Evolutionary conservation across 148 eudicot genomes (phyloP).

Genomic region (Fagopyrum homotropicum): DNA sequence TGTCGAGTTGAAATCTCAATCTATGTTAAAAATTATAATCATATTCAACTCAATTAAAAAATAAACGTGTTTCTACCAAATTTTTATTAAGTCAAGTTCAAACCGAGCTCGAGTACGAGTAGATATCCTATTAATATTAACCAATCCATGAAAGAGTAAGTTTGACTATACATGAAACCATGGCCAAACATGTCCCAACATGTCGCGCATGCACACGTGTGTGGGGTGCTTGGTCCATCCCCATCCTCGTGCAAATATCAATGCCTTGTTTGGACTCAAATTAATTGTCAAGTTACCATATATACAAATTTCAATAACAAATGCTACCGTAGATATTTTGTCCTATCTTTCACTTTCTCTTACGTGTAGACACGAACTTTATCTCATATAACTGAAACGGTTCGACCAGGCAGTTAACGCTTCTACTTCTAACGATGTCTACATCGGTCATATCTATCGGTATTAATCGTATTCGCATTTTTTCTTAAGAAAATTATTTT

Average conservation of each 20-base stretch:
- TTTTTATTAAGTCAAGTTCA: too few species aligned
- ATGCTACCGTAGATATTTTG: neutral
- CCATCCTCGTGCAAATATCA: neutral
- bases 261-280: constrained; percentile 5
- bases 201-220: constrained; percentile 14
- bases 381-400: too few species aligned
- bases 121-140: neutral
- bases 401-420: too few species aligned
- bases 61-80: too few species aligned
- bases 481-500: too few species aligned
- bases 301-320: neutral
- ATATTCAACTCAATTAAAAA: too few species aligned
- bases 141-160: neutral
- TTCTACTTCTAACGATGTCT: too few species aligned
- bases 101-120: too few species aligned
- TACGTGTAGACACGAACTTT: neutral
- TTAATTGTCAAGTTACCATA: neutral
- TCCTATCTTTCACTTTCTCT: constrained; percentile 5
- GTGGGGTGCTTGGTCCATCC: constrained; percentile 4
- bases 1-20: too few species aligned
- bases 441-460: too few species aligned
- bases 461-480: too few species aligned
- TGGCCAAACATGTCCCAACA: constrained; percentile 13
- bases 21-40: too few species aligned
- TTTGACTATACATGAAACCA: neutral